Evolutionary conservation across 208 protist species (phyloP), one percentile per base, ranked within the genome.

Genomic region (Naegleria gruberi): DNA sequence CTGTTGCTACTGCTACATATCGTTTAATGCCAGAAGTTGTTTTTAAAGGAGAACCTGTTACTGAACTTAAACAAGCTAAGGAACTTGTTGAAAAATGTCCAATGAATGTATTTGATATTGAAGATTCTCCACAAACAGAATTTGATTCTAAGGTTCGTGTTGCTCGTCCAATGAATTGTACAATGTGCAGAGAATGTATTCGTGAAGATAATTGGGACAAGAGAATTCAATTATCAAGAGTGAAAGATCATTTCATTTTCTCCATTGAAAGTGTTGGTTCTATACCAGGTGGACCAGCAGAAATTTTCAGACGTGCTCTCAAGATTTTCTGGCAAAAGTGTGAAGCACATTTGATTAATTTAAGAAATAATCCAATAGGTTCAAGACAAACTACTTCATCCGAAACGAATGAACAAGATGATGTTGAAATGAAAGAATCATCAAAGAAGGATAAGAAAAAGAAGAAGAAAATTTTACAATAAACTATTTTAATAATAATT

Each of bases 111-210:
- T 99, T 99, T 92, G 97, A 96, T 44, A 94, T 99, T 41, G 95
- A 97, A 91, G 94, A 98, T 41, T 89, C 88, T 37, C 51, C 51
- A 30, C 51, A 65, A 65, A 65, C 51, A 4, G 51, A 65, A 19
- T 65, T 65, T 65, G 30, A 77, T 37, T 94, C 89, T 12, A 89
- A 90, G 40, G 94, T 95, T 6, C 46, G 92, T 3, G 98, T 98
- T 43, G 91, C 92, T n/a, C 93, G 96, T 47, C 94, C 96, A 43
- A 90, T 95, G 81, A 94, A 97, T 65, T 99, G 98, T 93, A 99
- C 98, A 4, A 94, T 99, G 90, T 99, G 97, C 91, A 95, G 98
- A 51, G 98, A 99, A 93, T 99, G 98, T 90, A 95, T 99, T 57
- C 94, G 98, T 87, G 8, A 17, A 43, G 65, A 90, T 37, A 37